Evolutionary conservation across 2,329 filamentous ascomycete genomes (phyloP).

Genomic region (Scedosporium minutisporum): DNA sequence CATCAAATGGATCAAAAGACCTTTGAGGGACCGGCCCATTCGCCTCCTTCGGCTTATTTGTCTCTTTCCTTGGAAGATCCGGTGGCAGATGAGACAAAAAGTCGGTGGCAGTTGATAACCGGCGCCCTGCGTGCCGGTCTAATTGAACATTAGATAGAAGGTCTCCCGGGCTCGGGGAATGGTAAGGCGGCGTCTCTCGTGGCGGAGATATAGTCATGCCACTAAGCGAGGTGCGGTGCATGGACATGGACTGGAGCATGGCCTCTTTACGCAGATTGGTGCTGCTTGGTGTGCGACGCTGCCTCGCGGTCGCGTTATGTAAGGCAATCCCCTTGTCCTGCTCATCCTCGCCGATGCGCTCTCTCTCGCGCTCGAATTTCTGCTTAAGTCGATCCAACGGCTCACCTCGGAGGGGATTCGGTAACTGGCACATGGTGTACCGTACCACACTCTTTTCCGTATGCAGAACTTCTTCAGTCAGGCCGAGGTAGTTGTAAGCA

Average conservation of each 20-base stretch:
- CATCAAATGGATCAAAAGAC: conserved; percentile 47
- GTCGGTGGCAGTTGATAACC: conserved; percentile 20
- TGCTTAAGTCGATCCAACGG: conserved; percentile 80
- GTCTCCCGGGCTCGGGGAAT: conserved; percentile 62
- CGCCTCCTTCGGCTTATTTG: conserved; percentile 32
- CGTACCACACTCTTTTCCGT: conserved; percentile 92
- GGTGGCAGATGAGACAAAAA: conserved; percentile 7
- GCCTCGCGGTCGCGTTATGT: conserved; percentile 64
- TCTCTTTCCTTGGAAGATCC: conserved; percentile 20
- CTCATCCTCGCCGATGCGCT: conserved; percentile 72
- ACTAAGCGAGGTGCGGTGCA: conserved; percentile 34
- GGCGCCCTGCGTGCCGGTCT: conserved; percentile 48
- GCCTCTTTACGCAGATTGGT: conserved; percentile 72
- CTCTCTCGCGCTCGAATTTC: conserved; percentile 79
- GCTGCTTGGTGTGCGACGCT: conserved; percentile 54
- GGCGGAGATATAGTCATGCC: conserved; percentile 29
- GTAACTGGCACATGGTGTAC: conserved; percentile 83
- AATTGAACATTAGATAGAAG: conserved; percentile 69
- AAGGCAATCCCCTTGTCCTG: conserved; percentile 87
- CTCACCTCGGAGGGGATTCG: conserved; percentile 78
- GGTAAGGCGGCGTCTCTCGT: conserved; percentile 30
- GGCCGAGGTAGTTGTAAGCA: conserved; percentile 84
- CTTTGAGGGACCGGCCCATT: conserved; percentile 21
- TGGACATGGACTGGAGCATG: conserved; percentile 56
- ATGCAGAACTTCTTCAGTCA: conserved; percentile 83